Evolutionary conservation across 2,329 filamentous ascomycete genomes (phyloP).

Genomic region (Leptodontidium sp.): DNA sequence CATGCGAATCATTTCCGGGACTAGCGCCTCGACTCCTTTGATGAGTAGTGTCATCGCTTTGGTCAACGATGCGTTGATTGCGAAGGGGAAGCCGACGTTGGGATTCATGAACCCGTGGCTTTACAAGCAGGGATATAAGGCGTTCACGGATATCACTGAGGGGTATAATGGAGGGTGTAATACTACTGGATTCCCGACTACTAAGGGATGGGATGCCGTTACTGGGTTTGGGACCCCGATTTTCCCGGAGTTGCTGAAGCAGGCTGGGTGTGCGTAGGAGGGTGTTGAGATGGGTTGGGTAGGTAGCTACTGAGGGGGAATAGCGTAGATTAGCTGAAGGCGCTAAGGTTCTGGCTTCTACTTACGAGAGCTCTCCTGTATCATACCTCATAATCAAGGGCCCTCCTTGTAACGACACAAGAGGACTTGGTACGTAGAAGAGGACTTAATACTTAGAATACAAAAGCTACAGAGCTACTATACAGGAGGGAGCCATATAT

Average conservation of each 20-base stretch:
- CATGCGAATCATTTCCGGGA: slow-evolving; percentile 53
- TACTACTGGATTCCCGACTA: slow-evolving; percentile 39
- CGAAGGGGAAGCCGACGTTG: slow-evolving; percentile 53
- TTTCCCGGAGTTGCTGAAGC: slow-evolving; percentile 51
- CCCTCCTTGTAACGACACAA: no score
- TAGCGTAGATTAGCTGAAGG: no score
- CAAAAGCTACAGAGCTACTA: no score
- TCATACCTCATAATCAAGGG: no score
- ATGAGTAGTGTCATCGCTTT: slow-evolving; percentile 65
- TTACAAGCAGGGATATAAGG: slow-evolving; percentile 47
- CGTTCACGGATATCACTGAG: slow-evolving; percentile 50
- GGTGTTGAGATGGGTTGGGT: no score
- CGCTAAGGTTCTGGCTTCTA: no score
- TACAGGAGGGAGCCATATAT: no score
- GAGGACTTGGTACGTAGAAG: no score
- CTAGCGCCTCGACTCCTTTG: slow-evolving; percentile 61
- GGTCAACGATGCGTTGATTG: slow-evolving; percentile 66
- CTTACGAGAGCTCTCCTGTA: no score
- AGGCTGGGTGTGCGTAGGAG: not conserved
- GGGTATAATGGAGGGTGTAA: slow-evolving; percentile 50
- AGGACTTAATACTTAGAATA: no score
- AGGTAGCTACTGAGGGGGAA: no score
- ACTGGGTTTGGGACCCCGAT: slow-evolving; percentile 48
- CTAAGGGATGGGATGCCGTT: slow-evolving; percentile 48
- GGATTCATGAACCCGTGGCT: slow-evolving; percentile 54